These are phyloP conservation scores for Suillus sp. DNA, from an alignment of 768 basidiomycete species.

Conservation along the genomic window DNA sequence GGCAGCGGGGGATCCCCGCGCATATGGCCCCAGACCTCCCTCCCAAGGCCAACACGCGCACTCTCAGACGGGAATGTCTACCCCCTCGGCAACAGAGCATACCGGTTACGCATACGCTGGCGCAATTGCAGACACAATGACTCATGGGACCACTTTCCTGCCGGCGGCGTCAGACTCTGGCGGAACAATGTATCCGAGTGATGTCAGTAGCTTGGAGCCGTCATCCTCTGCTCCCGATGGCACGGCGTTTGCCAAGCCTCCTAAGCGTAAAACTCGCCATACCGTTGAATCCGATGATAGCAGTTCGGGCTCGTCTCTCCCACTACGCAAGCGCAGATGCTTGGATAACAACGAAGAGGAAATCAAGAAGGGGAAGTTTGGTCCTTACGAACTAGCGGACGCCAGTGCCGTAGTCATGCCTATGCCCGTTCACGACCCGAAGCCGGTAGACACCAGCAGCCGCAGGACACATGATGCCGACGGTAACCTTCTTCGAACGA, in stretches of 20 bases:
- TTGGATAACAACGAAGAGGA: not conserved
- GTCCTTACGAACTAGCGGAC: not conserved
- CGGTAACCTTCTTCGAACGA: not conserved
- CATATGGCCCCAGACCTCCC: not conserved
- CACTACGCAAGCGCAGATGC: slow-evolving; percentile 2
- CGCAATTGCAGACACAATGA: not conserved
- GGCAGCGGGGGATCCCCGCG: not conserved
- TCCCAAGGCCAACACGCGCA: not conserved
- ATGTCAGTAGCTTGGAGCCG: no score
- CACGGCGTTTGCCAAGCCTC: not conserved
- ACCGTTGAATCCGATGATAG: not conserved
- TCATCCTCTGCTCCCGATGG: not conserved
- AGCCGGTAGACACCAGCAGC: not conserved
- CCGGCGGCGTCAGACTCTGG: not conserved
- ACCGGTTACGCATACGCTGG: not conserved
- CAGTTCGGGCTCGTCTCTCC: not conserved
- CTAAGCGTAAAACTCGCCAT: not conserved
- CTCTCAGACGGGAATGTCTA: not conserved
- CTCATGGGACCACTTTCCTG: no score
- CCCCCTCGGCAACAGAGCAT: not conserved
- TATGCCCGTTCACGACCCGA: not conserved
- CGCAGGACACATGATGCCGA: not conserved
- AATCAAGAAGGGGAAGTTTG: not conserved
- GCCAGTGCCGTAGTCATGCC: not conserved
- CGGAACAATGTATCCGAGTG: not conserved